phyloP scores from a whole-genome alignment of 2,329 filamentous ascomycete species.

The Venturia oleaginea region DNA sequence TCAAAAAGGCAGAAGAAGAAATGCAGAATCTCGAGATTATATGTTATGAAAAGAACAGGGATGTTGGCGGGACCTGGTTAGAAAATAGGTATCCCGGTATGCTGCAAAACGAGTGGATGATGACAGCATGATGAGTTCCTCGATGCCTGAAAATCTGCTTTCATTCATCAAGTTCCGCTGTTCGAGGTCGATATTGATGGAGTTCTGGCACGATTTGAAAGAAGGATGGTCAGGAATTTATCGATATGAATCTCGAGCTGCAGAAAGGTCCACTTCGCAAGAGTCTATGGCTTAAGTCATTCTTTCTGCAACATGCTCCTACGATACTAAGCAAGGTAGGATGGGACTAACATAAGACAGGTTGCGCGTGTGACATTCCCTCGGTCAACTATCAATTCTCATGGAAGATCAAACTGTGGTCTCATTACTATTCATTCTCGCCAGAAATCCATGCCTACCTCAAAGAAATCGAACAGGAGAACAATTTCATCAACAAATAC shows the following conservation, averaged over 20 bases:
- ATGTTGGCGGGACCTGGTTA: constrained; percentile 25
- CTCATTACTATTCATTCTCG: constrained; percentile 38
- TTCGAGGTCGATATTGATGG: background rate
- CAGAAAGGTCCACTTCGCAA: too few relatives aligned
- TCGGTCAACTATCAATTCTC: constrained; percentile 42
- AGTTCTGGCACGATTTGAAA: background rate
- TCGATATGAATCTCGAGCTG: background rate
- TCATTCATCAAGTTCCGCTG: background rate
- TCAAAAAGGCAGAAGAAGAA: constrained; percentile 35
- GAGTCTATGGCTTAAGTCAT: too few relatives aligned
- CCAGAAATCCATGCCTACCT: constrained; percentile 43
- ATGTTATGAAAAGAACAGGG: constrained; percentile 30
- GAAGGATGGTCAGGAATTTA: background rate
- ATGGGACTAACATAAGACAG: constrained; percentile 14
- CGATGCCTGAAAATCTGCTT: too few relatives aligned
- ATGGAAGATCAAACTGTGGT: constrained; percentile 42
- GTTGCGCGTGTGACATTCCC: constrained; percentile 39
- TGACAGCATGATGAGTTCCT: too few relatives aligned
- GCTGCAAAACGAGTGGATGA: too few relatives aligned
- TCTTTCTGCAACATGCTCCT: too few relatives aligned
- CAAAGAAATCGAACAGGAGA: constrained; percentile 35
- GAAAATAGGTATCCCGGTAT: constrained; percentile 23
- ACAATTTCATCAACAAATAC: constrained; percentile 37
- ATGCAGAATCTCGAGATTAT: constrained; percentile 32
- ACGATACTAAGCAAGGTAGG: background rate